A percentile compares a stretch with the other conserved stretches of the same genome.
phyloP scores from a whole-genome alignment of 371 early-diverging fungal genomes.

The Rhizopus sp. region DNA sequence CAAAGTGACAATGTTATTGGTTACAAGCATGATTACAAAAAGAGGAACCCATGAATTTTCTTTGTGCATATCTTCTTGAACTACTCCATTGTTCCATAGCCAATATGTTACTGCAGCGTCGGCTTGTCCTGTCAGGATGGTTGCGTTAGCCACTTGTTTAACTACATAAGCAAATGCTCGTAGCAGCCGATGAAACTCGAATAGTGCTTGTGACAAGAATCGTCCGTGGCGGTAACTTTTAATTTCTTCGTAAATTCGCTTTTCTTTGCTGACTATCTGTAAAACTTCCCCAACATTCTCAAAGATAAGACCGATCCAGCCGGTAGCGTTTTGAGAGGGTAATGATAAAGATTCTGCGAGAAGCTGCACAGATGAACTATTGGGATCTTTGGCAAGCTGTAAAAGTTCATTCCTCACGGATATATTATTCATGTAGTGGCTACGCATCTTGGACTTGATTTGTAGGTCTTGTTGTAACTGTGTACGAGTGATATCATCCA shows the following conservation, averaged over 20 bases:
- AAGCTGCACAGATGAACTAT: constrained; percentile 28
- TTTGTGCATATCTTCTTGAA: constrained; percentile 34
- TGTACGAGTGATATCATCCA: constrained; percentile 29
- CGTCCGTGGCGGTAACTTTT: constrained; percentile 9
- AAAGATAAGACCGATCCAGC: constrained; percentile 48
- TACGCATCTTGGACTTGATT: constrained; percentile 27
- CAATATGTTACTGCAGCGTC: constrained; percentile 40
- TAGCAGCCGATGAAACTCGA: constrained; percentile 32
- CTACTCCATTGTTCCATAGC: constrained; percentile 26
- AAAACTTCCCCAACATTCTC: constrained; percentile 44
- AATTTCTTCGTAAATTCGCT: constrained; percentile 10
- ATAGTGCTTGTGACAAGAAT: constrained; percentile 14
- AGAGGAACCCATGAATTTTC: constrained; percentile 49
- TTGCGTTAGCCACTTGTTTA: constrained; percentile 28
- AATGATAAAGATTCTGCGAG: constrained; percentile 39
- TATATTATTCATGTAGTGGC: constrained; percentile 21
- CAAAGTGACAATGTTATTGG: constrained; percentile 44
- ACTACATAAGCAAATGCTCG: constrained; percentile 35
- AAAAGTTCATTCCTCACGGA: constrained; percentile 42
- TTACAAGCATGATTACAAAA: constrained; percentile 50
- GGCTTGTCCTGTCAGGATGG: constrained; percentile 40
- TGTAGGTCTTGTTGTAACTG: constrained; percentile 49
- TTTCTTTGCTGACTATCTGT: constrained; percentile 32
- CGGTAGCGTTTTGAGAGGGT: constrained; percentile 40
- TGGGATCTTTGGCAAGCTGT: constrained; percentile 37